Base-by-base conservation (phyloP, 257 asterid species). In the Penstemon barbatus region DNA sequence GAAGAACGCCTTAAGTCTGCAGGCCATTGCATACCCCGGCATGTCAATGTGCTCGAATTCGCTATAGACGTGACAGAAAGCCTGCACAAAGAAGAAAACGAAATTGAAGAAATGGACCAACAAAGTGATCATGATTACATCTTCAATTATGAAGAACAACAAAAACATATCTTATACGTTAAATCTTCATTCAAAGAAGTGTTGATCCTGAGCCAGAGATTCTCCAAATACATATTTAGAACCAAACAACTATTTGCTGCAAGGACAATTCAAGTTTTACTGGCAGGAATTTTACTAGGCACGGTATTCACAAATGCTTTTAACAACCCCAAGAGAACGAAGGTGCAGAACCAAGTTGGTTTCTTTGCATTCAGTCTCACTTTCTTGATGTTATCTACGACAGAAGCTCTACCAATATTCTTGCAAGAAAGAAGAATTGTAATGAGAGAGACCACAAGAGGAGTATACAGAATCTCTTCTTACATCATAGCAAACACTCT, bases 361-460 rank as follows among this genome's bases (percentile, higher is more conserved):
- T 87, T 92, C 84, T 86, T 92, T 2, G 97, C 95, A 38, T 86
- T 92, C 77, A 79, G 80, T 37, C 85, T 92, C 9, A 81, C 94
- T 4, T 86, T 89, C 75, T 67, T 92, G 78, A 55, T 92, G 64
- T 86, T 96, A 48, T 80, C 96, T 5, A 85, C 95, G n/a, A 87
- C 90, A 5, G 97, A 92, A 80, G 96, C 96, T n/a, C 82, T 92
- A 5, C 96, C 92, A 0, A 79, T 92, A 66, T 87, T 92, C 86
- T 59, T 92, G 56, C 89, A 84, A 72, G 98, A 89, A 66, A 83
- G 87, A 71, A 78, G 77, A 73, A 80, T 92, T 12, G 62, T 87
- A 37, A 77, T 67, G 83, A 75, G 88, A 41, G 97, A 92, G 71
- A 87, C 92, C 12, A 83, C 96, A 5, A 70, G 90, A 43, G 92